Percentiles rank a stretch among this genome's conserved stretches.
Evolutionary conservation across 108 stramenopile species (phyloP).

Genomic region (Pseudonitzschia pungens): DNA sequence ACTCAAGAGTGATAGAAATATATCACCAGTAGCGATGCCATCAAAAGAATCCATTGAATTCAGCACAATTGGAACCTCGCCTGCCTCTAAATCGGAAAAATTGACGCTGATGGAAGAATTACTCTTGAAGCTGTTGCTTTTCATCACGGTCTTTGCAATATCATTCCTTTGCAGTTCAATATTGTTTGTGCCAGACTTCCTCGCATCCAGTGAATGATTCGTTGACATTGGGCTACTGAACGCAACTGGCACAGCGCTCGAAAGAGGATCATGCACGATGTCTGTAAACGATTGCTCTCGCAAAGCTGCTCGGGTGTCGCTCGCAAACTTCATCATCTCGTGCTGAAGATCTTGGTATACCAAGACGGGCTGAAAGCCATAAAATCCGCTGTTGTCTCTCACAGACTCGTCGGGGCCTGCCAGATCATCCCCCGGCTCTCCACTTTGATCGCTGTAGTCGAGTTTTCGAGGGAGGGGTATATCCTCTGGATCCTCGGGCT

Average conservation of each 20-base stretch:
- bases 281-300: conserved; percentile 22
- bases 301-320: conserved; percentile 32
- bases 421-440: neutral
- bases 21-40: conserved; percentile 56
- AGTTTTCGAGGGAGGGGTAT: conserved; percentile 22
- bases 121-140: neutral
- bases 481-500: conserved; percentile 1
- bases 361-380: conserved; percentile 5
- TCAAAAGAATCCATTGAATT: conserved; percentile 38
- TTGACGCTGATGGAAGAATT: neutral
- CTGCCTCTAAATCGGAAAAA: conserved; percentile 1
- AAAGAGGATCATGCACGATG: conserved; percentile 1
- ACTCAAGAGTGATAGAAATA: conserved; percentile 44
- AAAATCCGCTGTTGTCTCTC: neutral
- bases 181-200: neutral
- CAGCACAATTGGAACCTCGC: conserved; percentile 28
- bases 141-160: neutral
- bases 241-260: neutral
- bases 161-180: conserved; percentile 4
- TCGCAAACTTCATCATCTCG: conserved; percentile 34
- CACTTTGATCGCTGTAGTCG: conserved; percentile 12
- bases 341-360: conserved; percentile 11
- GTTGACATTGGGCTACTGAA: conserved; percentile 7
- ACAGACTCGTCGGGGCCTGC: neutral
- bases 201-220: neutral